Evolutionary conservation across 2,329 filamentous ascomycete genomes (phyloP), one percentile per base, ranked within the genome.

Genomic region (Aspergillus ochraceoroseus): DNA sequence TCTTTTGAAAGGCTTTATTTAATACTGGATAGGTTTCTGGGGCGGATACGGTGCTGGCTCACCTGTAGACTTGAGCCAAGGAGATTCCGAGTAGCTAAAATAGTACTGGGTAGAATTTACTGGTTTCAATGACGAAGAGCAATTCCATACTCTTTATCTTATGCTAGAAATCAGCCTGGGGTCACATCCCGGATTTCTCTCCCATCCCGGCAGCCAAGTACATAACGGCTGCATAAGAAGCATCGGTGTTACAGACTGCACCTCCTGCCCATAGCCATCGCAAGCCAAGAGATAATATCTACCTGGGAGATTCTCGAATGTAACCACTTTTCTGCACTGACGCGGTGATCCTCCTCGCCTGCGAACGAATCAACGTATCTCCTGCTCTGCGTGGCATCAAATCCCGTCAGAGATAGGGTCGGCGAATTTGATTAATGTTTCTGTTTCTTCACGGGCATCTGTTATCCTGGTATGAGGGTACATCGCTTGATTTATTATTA

Each of bases 41-140:
- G 5, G 61, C 55, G 9, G 59, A 61, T 34, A 48, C 59, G 4
- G 53, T 63, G n/a, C 43, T 63, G 46, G 61, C 61, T 13, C 56
- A 59, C 22, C 48, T 63, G 44, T 63, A 17, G 36, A 20, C 9
- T 7, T 32, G 3, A 26, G n/a, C 9, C 13, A 28, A 23, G 11
- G 8, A 18, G 11, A 13, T 2, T 28, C 15, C 26, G n/a, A 14
- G n/a, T 5, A 14, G 5, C n/a, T 28, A 14, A 28, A 28, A 3
- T 28, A 5, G 8, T 28, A n/a, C 26, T n/a, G n/a, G n/a, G n/a
- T n/a, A n/a, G n/a, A n/a, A n/a, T n/a, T n/a, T n/a, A n/a, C n/a
- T n/a, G n/a, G n/a, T n/a, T n/a, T n/a, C n/a, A n/a, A n/a, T n/a
- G n/a, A n/a, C n/a, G n/a, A n/a, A n/a, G n/a, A n/a, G n/a, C n/a